Conservation (phyloP, 768 basidiomycete genomes). For the Pholiota microspora region DNA sequence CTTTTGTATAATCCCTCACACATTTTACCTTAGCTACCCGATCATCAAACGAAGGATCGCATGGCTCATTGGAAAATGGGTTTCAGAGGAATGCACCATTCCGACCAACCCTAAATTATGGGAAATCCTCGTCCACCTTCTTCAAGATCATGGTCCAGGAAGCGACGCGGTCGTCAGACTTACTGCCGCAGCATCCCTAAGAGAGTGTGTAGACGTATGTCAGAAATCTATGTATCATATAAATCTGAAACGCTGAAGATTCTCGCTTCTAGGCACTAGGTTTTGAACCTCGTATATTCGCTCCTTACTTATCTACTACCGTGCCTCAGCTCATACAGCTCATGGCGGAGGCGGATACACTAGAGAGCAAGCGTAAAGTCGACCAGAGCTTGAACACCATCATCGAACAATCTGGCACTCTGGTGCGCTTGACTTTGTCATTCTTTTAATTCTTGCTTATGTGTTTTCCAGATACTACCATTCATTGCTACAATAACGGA, state of each 20-base stretch:
- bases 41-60: constrained; percentile 95
- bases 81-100: constrained; percentile 61
- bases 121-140: constrained; percentile 76
- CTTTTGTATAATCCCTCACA: not conserved
- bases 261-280: constrained; percentile 48
- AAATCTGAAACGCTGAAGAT: not conserved
- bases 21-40: constrained; percentile 58
- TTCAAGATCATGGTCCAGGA: constrained; percentile 65
- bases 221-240: not conserved
- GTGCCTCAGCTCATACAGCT: constrained; percentile 69
- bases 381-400: constrained; percentile 66
- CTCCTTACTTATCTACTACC: constrained; percentile 61
- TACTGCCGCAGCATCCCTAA: constrained; percentile 76
- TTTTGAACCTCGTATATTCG: constrained; percentile 62
- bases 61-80: constrained; percentile 92
- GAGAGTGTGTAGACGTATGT: constrained; percentile 84
- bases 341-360: constrained; percentile 68
- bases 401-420: constrained; percentile 52
- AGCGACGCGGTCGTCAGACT: constrained; percentile 85
- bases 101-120: constrained; percentile 68
- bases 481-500: constrained; percentile 57
- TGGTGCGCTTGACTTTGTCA: constrained; percentile 27
- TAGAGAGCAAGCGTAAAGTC: constrained; percentile 78
- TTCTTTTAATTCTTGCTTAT: not conserved
- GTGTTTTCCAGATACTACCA: constrained; percentile 56